Percentiles rank a stretch among this genome's conserved stretches.
phyloP scores from a whole-genome alignment of 1,284 basidiomycete genomes.

The Phellopilus nigrolimitatus region DNA sequence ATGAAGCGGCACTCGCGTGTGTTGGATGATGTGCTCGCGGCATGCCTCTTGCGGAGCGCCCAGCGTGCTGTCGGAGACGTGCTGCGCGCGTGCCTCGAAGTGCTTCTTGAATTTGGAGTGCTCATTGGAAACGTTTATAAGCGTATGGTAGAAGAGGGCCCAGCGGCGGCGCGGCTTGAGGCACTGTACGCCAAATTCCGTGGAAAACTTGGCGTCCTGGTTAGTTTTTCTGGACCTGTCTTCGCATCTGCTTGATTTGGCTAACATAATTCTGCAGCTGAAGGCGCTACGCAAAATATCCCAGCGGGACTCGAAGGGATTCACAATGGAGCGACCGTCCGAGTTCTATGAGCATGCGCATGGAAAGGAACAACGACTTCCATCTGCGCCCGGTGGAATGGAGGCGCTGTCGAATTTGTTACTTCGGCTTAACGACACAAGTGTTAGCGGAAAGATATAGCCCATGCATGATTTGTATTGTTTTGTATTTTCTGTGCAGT shows the following conservation, averaged over 20 bases:
- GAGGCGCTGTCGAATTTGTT: conserved; percentile 28
- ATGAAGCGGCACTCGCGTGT: conserved; percentile 64
- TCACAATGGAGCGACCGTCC: conserved; percentile 27
- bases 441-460: conserved; percentile 1
- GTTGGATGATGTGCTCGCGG: conserved; percentile 71
- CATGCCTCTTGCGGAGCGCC: conserved; percentile 70
- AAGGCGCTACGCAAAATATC: conserved; percentile 31
- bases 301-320: conserved; percentile 28
- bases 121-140: conserved; percentile 58
- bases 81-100: conserved; percentile 59
- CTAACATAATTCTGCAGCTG: conserved; percentile 24
- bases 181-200: conserved; percentile 52
- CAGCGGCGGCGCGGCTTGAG: conserved; percentile 51
- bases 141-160: conserved; percentile 51
- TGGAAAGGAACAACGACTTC: conserved; percentile 10
- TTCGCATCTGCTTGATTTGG: not conserved
- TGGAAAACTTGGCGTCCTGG: conserved; percentile 51
- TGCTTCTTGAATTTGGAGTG: conserved; percentile 67
- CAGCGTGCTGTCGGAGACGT: conserved; percentile 67
- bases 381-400: conserved; percentile 27
- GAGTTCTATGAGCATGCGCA: conserved; percentile 22
- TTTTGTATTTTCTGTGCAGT: no score
- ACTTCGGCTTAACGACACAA: conserved; percentile 20
- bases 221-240: conserved; percentile 33
- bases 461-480: no score